phyloP scores from a whole-genome alignment of 2,329 filamentous ascomycete genomes.

The Sodiomyces alkalinus region DNA sequence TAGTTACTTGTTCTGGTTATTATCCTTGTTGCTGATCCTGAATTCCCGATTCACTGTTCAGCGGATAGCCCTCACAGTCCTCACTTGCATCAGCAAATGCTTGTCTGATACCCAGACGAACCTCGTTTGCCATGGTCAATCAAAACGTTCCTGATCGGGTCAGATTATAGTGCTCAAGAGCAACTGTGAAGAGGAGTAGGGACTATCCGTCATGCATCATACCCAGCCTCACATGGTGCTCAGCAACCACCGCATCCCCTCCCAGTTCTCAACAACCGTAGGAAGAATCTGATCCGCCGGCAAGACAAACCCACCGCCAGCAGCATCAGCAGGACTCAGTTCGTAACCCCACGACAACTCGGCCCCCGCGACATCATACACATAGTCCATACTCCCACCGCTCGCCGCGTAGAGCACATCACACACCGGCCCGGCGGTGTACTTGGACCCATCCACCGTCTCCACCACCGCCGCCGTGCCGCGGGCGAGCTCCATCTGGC shows the following conservation, averaged over 20 bases:
- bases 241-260: constrained; percentile 44
- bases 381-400: constrained; percentile 29
- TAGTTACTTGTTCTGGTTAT: too few species aligned
- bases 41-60: too few species aligned
- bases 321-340: constrained; percentile 18
- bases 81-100: too few species aligned
- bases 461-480: constrained; percentile 35
- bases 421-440: constrained; percentile 37
- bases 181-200: too few species aligned
- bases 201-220: too few species aligned
- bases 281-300: constrained; percentile 26
- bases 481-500: constrained; percentile 31
- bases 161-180: too few species aligned
- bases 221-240: constrained; percentile 17
- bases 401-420: constrained; percentile 43
- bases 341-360: constrained; percentile 25
- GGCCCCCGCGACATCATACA: constrained; percentile 23
- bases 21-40: too few species aligned
- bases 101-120: too few species aligned
- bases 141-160: too few species aligned
- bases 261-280: constrained; percentile 26
- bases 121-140: too few species aligned
- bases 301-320: constrained; percentile 25
- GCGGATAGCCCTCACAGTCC: too few species aligned
- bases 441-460: constrained; percentile 21